phyloP scores from a whole-genome alignment of 2,329 filamentous ascomycete species.

The Botryotinia globosa region DNA sequence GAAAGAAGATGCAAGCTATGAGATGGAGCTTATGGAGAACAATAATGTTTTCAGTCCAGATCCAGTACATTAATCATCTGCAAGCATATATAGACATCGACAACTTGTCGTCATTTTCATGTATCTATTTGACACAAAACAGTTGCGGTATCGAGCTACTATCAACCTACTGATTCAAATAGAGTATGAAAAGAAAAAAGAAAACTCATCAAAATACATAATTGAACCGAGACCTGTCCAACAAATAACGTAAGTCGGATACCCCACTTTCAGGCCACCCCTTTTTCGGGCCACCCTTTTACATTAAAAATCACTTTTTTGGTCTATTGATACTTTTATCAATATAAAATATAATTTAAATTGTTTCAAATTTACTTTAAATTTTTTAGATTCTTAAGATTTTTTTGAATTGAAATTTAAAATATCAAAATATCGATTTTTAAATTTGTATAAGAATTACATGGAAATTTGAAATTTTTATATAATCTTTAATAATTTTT shows the following conservation, averaged over 20 bases:
- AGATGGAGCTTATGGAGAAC: neutral
- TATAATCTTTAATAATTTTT: too few species aligned
- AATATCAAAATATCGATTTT: too few species aligned
- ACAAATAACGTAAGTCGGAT: neutral
- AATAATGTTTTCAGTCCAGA: neutral
- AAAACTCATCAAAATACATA: neutral
- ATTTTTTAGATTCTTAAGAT: too few species aligned
- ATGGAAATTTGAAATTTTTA: too few species aligned
- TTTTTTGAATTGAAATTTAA: too few species aligned
- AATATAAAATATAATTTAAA: too few species aligned
- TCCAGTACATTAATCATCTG: neutral
- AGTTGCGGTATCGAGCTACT: neutral
- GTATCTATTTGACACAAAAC: neutral
- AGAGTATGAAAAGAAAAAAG: neutral
- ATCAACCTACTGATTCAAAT: neutral
- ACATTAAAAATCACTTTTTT: too few species aligned
- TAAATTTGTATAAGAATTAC: too few species aligned
- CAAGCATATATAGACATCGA: neutral
- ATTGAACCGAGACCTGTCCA: neutral
- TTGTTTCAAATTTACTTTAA: too few species aligned
- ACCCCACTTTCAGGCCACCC: too few species aligned
- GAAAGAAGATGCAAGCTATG: neutral
- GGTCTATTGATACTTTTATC: too few species aligned
- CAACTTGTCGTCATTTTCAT: neutral
- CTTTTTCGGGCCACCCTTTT: too few species aligned